Percentiles rank a stretch among this genome's conserved stretches.
Evolutionary conservation across 148 eudicot species (phyloP).

Genomic region (Amaranthus hypochondriacus): DNA sequence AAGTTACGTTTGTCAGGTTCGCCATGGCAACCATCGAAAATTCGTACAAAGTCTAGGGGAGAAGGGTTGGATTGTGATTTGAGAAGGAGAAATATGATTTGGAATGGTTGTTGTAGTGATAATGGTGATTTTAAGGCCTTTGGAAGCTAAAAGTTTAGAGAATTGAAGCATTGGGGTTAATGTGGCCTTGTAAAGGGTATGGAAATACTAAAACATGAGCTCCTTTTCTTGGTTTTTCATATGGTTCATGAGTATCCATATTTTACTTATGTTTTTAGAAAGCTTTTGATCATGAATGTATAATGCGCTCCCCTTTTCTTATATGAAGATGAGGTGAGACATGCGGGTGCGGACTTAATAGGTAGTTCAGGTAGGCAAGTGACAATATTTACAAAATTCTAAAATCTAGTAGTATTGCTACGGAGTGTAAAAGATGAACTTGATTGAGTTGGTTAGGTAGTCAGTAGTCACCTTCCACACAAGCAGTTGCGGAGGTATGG

Average conservation of each 20-base stretch:
- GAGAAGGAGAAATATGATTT: not conserved
- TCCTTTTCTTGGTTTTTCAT: slow-evolving; percentile 18
- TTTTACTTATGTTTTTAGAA: too few relatives aligned
- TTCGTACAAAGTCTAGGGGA: slow-evolving; percentile 7
- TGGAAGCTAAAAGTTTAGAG: slow-evolving; percentile 43
- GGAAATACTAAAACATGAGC: slow-evolving; percentile 42
- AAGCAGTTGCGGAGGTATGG: too few relatives aligned
- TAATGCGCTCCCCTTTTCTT: too few relatives aligned
- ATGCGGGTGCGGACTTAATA: too few relatives aligned
- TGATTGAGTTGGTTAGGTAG: too few relatives aligned
- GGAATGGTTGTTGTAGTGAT: slow-evolving; percentile 15
- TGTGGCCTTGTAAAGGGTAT: slow-evolving; percentile 59
- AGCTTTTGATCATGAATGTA: too few relatives aligned
- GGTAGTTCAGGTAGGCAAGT: too few relatives aligned
- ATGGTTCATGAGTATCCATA: not conserved
- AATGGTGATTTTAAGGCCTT: slow-evolving; percentile 44
- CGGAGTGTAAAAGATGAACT: too few relatives aligned
- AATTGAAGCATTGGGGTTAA: slow-evolving; percentile 64
- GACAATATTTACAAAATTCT: too few relatives aligned
- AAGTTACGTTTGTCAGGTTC: not conserved
- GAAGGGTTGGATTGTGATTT: not conserved
- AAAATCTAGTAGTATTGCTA: too few relatives aligned
- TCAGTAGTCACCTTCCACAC: too few relatives aligned
- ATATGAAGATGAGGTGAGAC: too few relatives aligned
- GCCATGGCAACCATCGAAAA: slow-evolving; percentile 20